Base-by-base conservation (phyloP, 75 land plant genomes). In the Cunninghamia lanceolata region DNA sequence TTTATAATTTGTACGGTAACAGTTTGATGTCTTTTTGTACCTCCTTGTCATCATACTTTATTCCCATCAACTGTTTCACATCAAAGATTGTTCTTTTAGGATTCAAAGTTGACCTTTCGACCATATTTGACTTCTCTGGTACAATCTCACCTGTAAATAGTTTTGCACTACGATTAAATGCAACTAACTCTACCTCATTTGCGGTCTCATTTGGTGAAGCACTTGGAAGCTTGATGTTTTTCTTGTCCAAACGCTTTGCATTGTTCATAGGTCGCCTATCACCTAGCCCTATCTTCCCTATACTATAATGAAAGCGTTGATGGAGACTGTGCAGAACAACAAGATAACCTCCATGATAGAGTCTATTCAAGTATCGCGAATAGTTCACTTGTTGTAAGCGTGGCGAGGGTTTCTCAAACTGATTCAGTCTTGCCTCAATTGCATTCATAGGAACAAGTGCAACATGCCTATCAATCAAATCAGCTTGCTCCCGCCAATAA, bases 251-350 rank as follows among this genome's bases (percentile, higher is more conserved):
- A n/a, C n/a, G n/a, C n/a, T n/a, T n/a, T n/a, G n/a, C n/a, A n/a
- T n/a, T n/a, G n/a, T n/a, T n/a, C n/a, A n/a, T n/a, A n/a, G n/a
- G n/a, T n/a, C n/a, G n/a, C n/a, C n/a, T n/a, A n/a, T n/a, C n/a
- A n/a, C n/a, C n/a, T n/a, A n/a, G n/a, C n/a, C n/a, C n/a, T n/a
- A n/a, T n/a, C n/a, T n/a, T n/a, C n/a, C n/a, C n/a, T n/a, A n/a
- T n/a, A n/a, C 97, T 96, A 86, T 94, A 96, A 83, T 97, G 96
- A 89, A 96, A 97, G 79, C 93, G 96, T 59, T 95, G 87, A 70
- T 94, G 96, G 86, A 97, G 93, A 82, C 89, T 95, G 83, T 95
- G 94, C 90, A 96, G 75, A 39, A 98, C 94, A 84, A 90, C 89
- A 86, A 90, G 90, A 89, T 94, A 97, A 83, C 96, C 99, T 56